Evolutionary conservation across 2,329 filamentous ascomycete species (phyloP).

Genomic region (Curvularia lunata): DNA sequence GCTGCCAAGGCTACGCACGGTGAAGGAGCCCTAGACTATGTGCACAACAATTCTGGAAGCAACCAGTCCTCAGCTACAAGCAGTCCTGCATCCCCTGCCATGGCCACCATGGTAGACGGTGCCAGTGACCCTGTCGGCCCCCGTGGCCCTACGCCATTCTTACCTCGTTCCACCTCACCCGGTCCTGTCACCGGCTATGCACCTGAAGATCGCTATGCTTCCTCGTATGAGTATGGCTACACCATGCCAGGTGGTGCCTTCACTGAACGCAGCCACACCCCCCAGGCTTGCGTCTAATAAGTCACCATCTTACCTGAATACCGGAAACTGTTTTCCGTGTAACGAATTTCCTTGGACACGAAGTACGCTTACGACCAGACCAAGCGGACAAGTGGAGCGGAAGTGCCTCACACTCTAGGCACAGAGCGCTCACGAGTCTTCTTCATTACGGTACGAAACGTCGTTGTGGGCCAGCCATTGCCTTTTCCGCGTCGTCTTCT

Average conservation of each 20-base stretch:
- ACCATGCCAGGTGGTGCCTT: conserved; percentile 53
- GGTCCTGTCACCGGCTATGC: conserved; percentile 50
- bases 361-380: conserved; percentile 44
- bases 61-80: conserved; percentile 45
- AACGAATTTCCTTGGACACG: conserved; percentile 49
- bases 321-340: conserved; percentile 19
- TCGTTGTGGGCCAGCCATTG: conserved; percentile 33
- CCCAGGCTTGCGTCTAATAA: conserved; percentile 49
- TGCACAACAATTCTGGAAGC: conserved; percentile 38
- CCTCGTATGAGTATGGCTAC: conserved; percentile 53
- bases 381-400: conserved; percentile 47
- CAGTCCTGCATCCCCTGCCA: conserved; percentile 46
- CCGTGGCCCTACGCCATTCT: conserved; percentile 44
- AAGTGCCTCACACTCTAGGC: conserved; percentile 28
- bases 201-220: conserved; percentile 49
- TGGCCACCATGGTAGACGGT: conserved; percentile 49
- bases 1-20: conserved; percentile 26
- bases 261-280: conserved; percentile 52
- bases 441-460: conserved; percentile 39
- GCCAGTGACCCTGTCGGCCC: conserved; percentile 41
- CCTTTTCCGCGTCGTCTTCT: conserved; percentile 25
- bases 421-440: conserved; percentile 46
- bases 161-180: conserved; percentile 53
- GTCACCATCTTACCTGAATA: conserved; percentile 17
- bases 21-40: conserved; percentile 43